These are phyloP conservation scores for Starmerella sirachaensis DNA, from an alignment of 805 yeast species.

Conservation along the genomic window DNA sequence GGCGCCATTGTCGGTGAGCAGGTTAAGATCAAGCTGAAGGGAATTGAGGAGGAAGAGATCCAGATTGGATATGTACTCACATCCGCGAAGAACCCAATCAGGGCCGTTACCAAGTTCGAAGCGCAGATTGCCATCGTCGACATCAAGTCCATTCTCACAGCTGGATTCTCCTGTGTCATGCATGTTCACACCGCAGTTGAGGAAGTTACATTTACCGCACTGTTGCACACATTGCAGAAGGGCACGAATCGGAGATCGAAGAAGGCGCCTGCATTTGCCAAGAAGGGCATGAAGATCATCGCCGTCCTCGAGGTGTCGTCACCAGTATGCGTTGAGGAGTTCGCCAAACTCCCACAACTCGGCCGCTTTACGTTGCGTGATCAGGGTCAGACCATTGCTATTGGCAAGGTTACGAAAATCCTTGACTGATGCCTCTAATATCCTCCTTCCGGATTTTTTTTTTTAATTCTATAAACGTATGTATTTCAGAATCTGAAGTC, in stretches of 20 bases:
- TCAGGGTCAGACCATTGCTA: slow-evolving; percentile 96
- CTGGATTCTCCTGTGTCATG: slow-evolving; percentile 97
- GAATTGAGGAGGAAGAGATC: slow-evolving; percentile 94
- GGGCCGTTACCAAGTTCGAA: slow-evolving; percentile 79
- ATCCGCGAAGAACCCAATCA: slow-evolving; percentile 75
- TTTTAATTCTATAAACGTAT: not conserved
- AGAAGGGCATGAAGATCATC: slow-evolving; percentile 96
- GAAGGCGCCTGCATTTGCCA: slow-evolving; percentile 96
- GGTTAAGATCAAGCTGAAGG: slow-evolving; percentile 83
- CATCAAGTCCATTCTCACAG: slow-evolving; percentile 82
- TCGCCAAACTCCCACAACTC: slow-evolving; percentile 82
- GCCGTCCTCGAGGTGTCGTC: slow-evolving; percentile 76
- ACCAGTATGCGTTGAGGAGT: slow-evolving; percentile 90
- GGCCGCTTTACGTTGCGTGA: slow-evolving; percentile 98
- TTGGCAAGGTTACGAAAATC: slow-evolving; percentile 91
- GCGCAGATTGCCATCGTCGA: slow-evolving; percentile 97
- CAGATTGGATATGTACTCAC: slow-evolving; percentile 85
- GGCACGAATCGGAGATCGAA: slow-evolving; percentile 94
- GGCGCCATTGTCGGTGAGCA: slow-evolving; percentile 94
- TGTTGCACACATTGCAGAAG: slow-evolving; percentile 87
- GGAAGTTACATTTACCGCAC: slow-evolving; percentile 71
- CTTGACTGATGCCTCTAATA: slow-evolving; percentile 28
- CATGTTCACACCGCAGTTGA: slow-evolving; percentile 97
- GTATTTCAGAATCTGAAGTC: slow-evolving; percentile 13
- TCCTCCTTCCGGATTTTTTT: not conserved